phyloP scores from a whole-genome alignment of 2,329 filamentous ascomycete species.

The Diplodia corticola region DNA sequence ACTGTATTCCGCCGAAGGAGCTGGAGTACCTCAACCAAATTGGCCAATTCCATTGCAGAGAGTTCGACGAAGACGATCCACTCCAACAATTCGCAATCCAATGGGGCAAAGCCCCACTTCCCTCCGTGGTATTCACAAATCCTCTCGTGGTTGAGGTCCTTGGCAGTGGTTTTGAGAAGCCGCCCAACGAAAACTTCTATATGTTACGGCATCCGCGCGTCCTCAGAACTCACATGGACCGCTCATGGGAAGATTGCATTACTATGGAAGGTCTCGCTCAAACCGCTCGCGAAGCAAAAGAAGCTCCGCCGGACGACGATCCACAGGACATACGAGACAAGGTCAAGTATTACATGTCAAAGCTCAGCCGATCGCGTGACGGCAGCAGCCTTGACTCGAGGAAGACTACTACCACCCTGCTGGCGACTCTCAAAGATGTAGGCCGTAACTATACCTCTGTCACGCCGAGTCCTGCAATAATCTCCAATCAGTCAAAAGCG shows the following conservation, averaged over 20 bases:
- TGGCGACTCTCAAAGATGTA: neutral
- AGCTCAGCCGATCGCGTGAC: slow-evolving; percentile 9
- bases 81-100: slow-evolving; percentile 22
- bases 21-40: slow-evolving; percentile 46
- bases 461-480: neutral
- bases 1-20: slow-evolving; percentile 49
- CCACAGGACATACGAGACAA: slow-evolving; percentile 18
- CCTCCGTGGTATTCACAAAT: slow-evolving; percentile 61
- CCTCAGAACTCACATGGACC: slow-evolving; percentile 75
- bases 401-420: neutral
- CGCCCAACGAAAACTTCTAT: slow-evolving; percentile 68
- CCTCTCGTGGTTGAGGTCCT: slow-evolving; percentile 79
- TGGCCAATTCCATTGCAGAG: slow-evolving; percentile 41
- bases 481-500: neutral
- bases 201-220: slow-evolving; percentile 75
- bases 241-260: slow-evolving; percentile 67
- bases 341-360: slow-evolving; percentile 7
- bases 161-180: slow-evolving; percentile 77
- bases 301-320: slow-evolving; percentile 26
- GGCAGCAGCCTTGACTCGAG: neutral
- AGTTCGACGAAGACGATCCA: slow-evolving; percentile 28
- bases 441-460: neutral
- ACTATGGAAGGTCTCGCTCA: slow-evolving; percentile 70
- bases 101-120: slow-evolving; percentile 28
- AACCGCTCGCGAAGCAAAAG: slow-evolving; percentile 61